phyloP scores from a whole-genome alignment of 495 filamentous ascomycete genomes.

The Penicillium coffeae region DNA sequence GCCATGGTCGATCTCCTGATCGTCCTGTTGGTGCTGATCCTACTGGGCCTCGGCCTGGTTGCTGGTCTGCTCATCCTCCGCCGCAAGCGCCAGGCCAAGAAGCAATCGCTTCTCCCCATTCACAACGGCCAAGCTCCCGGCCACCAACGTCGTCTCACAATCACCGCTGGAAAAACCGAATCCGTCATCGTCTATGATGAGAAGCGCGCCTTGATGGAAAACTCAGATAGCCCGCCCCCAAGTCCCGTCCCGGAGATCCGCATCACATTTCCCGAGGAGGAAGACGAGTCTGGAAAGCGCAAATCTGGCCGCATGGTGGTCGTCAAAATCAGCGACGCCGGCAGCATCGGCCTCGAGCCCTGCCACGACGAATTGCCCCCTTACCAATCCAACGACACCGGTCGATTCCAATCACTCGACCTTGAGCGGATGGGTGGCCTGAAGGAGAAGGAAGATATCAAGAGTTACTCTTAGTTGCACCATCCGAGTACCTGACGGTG shows the following conservation, averaged over 20 bases:
- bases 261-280: slow-evolving; percentile 98
- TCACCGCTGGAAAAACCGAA: slow-evolving; percentile 56
- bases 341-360: slow-evolving; percentile 82
- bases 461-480: slow-evolving; percentile 30
- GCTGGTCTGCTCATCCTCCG: slow-evolving; percentile 67
- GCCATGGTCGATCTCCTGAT: slow-evolving; percentile 72
- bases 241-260: slow-evolving; percentile 95
- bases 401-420: slow-evolving; percentile 86
- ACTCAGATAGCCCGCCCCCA: slow-evolving; percentile 68
- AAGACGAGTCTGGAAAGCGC: slow-evolving; percentile 72
- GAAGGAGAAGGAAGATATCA: slow-evolving; percentile 71
- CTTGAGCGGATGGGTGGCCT: slow-evolving; percentile 92
- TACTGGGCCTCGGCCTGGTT: slow-evolving; percentile 62
- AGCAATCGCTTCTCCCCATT: slow-evolving; percentile 52
- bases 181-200: slow-evolving; percentile 73
- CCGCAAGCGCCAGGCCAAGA: slow-evolving; percentile 52
- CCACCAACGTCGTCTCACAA: slow-evolving; percentile 64
- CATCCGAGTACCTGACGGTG: background rate
- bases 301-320: slow-evolving; percentile 88
- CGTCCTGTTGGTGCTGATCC: slow-evolving; percentile 70
- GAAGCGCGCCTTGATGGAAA: slow-evolving; percentile 66
- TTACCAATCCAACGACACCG: slow-evolving; percentile 71
- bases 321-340: slow-evolving; percentile 82
- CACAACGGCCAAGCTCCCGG: slow-evolving; percentile 49
- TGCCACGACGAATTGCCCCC: slow-evolving; percentile 78